Evolutionary conservation across 2,329 filamentous ascomycete species (phyloP).

Genomic region (Pezicula rhizophila): DNA sequence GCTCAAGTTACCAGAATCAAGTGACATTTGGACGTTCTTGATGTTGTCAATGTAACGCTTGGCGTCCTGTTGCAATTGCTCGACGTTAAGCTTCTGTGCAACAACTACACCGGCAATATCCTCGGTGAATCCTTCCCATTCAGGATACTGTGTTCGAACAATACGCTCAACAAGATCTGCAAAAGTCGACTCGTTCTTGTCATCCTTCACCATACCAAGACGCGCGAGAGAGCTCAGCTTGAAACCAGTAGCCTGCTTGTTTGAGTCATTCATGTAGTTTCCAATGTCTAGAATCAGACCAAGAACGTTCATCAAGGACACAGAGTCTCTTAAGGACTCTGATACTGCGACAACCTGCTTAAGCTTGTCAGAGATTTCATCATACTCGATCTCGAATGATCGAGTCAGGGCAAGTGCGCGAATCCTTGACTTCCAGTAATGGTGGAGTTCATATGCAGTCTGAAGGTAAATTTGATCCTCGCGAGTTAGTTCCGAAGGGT

Average conservation of each 20-base stretch:
- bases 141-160: slow-evolving; percentile 90
- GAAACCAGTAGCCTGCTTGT: slow-evolving; percentile 97
- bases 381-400: slow-evolving; percentile 82
- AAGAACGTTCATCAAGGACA: slow-evolving; percentile 91
- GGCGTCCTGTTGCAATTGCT: slow-evolving; percentile 81
- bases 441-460: slow-evolving; percentile 88
- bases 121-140: slow-evolving; percentile 83
- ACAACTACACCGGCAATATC: slow-evolving; percentile 77
- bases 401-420: slow-evolving; percentile 79
- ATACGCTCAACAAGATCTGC: slow-evolving; percentile 95
- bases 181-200: slow-evolving; percentile 96
- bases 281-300: slow-evolving; percentile 95
- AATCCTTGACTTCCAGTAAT: slow-evolving; percentile 99
- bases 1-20: slow-evolving; percentile 90
- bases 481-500: slow-evolving; percentile 80
- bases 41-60: slow-evolving; percentile 93
- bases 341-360: slow-evolving; percentile 81
- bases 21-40: slow-evolving; percentile 83
- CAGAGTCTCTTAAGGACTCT: slow-evolving; percentile 84
- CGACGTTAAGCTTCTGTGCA: slow-evolving; percentile 88
- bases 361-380: slow-evolving; percentile 81
- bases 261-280: slow-evolving; percentile 99
- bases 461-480: slow-evolving; percentile 94
- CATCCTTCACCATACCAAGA: slow-evolving; percentile 96
- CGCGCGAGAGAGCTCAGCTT: slow-evolving; percentile 92